phyloP scores from a whole-genome alignment of 805 yeast species.

The Sugiyamaella lignohabitans region DNA sequence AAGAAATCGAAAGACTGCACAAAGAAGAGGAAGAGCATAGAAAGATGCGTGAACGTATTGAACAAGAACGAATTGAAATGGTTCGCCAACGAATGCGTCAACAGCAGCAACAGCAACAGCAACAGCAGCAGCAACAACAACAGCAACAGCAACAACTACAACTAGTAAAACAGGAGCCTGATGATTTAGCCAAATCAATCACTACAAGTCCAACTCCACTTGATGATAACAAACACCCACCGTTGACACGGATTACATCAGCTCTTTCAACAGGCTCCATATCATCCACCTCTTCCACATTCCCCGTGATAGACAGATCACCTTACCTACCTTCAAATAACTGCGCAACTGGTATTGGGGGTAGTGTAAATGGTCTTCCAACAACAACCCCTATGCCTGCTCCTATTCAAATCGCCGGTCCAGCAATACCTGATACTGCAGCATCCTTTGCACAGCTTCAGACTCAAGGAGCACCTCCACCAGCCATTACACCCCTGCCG shows the following conservation, averaged over 20 bases:
- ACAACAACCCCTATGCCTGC: background rate
- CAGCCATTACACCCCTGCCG: no score
- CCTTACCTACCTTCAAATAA: background rate
- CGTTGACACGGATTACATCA: no score
- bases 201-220: background rate
- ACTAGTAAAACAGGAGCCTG: background rate
- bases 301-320: background rate
- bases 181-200: background rate
- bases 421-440: background rate
- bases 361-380: no score
- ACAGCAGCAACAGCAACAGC: no score
- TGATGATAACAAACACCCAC: no score
- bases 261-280: background rate
- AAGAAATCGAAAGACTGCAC: background rate
- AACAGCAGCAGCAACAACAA: slow-evolving; percentile 5
- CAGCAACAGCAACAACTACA: no score
- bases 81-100: background rate
- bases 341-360: no score
- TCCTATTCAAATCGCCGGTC: background rate
- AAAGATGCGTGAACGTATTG: slow-evolving; percentile 1
- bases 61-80: background rate
- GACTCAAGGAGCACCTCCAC: background rate
- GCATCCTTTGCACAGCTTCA: background rate
- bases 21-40: slow-evolving; percentile 1
- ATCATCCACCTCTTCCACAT: background rate